These are phyloP conservation scores for Pythium plurisporium DNA, from an alignment of 352 stramenopile genomes.

Conservation along the genomic window DNA sequence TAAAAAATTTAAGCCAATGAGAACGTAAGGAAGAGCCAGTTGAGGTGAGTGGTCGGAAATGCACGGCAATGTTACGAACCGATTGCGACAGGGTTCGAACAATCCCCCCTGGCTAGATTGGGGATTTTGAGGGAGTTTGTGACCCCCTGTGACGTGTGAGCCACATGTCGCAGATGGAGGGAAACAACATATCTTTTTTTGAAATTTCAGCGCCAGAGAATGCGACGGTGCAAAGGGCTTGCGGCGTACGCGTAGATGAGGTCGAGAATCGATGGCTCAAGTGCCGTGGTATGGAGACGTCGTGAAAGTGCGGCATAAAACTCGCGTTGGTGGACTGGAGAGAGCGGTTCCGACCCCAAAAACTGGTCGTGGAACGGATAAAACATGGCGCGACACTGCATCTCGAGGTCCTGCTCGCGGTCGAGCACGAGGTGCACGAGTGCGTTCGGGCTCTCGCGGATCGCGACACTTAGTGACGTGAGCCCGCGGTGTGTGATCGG, in stretches of 20 bases:
- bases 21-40: background rate
- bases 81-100: slow-evolving; percentile 16
- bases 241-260: slow-evolving; percentile 30
- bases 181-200: background rate
- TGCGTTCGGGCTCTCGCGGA: slow-evolving; percentile 20
- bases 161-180: slow-evolving; percentile 8
- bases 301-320: slow-evolving; percentile 19
- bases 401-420: slow-evolving; percentile 17
- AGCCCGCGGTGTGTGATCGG: slow-evolving; percentile 20
- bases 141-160: slow-evolving; percentile 6
- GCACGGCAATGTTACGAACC: slow-evolving; percentile 9
- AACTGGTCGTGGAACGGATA: slow-evolving; percentile 23
- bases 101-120: background rate
- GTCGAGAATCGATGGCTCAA: slow-evolving; percentile 29
- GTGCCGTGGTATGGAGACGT: slow-evolving; percentile 3
- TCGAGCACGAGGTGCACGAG: slow-evolving; percentile 30
- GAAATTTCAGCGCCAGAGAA: too few relatives aligned
- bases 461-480: slow-evolving; percentile 8
- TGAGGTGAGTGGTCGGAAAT: background rate
- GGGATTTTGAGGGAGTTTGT: background rate
- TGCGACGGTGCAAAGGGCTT: slow-evolving; percentile 17
- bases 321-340: slow-evolving; percentile 18
- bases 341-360: slow-evolving; percentile 22
- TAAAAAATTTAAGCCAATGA: slow-evolving; percentile 17
- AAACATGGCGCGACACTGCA: slow-evolving; percentile 18